Evolutionary conservation across 2,329 filamentous ascomycete genomes (phyloP).

Genomic region (Sporothrix pseudoabietina): DNA sequence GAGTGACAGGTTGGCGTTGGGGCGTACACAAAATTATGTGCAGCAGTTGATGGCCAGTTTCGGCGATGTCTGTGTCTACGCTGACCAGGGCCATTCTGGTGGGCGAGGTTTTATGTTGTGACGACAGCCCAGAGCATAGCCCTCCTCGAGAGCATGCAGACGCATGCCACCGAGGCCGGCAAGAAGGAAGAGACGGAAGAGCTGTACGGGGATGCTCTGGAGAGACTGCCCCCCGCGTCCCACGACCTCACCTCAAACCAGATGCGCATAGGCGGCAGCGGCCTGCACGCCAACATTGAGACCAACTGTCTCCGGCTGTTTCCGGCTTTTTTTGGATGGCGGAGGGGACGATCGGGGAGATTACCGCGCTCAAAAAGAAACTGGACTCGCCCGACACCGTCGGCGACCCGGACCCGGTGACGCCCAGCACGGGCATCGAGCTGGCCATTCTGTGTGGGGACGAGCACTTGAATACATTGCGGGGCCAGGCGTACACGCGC

Average conservation of each 20-base stretch:
- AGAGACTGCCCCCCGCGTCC: slow-evolving; percentile 37
- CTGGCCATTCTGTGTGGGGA: slow-evolving; percentile 41
- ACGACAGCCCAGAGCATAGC: not conserved
- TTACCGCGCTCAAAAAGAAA: slow-evolving; percentile 38
- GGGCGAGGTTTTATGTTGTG: not conserved
- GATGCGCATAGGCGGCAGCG: slow-evolving; percentile 37
- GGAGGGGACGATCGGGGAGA: slow-evolving; percentile 34
- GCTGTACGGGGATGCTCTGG: slow-evolving; percentile 41
- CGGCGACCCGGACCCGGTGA: slow-evolving; percentile 32
- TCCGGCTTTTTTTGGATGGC: slow-evolving; percentile 42
- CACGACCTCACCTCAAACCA: slow-evolving; percentile 40
- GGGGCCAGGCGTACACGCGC: slow-evolving; percentile 42
- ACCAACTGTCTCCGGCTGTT: slow-evolving; percentile 44
- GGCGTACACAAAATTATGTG: not conserved
- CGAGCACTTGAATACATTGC: slow-evolving; percentile 42
- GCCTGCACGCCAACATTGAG: slow-evolving; percentile 41
- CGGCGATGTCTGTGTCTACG: slow-evolving; percentile 23
- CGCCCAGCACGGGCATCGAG: slow-evolving; percentile 39
- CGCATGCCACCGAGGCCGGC: slow-evolving; percentile 23
- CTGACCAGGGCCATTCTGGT: not conserved
- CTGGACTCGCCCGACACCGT: slow-evolving; percentile 32
- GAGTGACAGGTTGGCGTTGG: not conserved
- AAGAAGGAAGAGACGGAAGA: slow-evolving; percentile 28
- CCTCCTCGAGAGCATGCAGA: not conserved
- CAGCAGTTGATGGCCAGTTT: not conserved